Conservation (phyloP, 2,329 filamentous ascomycete genomes). For the Sporothrix inflata region DNA sequence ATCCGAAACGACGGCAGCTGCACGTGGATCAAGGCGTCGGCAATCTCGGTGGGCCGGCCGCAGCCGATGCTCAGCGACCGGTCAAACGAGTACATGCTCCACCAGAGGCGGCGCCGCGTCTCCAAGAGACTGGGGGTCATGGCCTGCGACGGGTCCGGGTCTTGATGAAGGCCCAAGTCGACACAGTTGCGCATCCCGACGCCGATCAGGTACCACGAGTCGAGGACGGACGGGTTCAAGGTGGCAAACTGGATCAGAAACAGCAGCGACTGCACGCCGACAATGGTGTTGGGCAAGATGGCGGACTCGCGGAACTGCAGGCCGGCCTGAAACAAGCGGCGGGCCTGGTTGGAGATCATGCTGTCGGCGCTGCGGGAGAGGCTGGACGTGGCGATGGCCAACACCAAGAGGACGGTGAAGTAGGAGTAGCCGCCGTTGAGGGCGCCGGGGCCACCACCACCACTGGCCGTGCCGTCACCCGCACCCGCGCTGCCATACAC, state of each 20-base stretch:
- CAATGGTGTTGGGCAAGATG: conserved; percentile 36
- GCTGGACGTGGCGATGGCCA: conserved; percentile 37
- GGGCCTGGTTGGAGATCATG: conserved; percentile 35
- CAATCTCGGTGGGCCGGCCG: conserved; percentile 35
- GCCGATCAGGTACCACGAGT: conserved; percentile 37
- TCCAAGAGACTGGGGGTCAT: conserved; percentile 36
- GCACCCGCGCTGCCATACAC: conserved; percentile 29
- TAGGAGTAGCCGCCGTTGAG: conserved; percentile 35
- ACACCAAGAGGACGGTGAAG: conserved; percentile 36
- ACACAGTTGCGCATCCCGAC: conserved; percentile 37
- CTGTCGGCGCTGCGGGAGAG: conserved; percentile 37
- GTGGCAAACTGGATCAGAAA: conserved; percentile 38
- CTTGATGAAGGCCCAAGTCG: conserved; percentile 37
- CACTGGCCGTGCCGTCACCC: no score
- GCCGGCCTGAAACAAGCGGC: conserved; percentile 35
- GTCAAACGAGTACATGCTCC: conserved; percentile 39
- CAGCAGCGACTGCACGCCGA: conserved; percentile 36
- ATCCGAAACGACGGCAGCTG: conserved; percentile 36
- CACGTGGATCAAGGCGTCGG: conserved; percentile 35
- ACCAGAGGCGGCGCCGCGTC: conserved; percentile 36
- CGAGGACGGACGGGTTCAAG: conserved; percentile 35
- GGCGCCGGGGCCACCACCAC: conserved; percentile 24
- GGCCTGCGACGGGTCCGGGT: conserved; percentile 27
- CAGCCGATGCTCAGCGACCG: conserved; percentile 37
- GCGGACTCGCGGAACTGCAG: conserved; percentile 36